A percentile compares a stretch with the other conserved stretches of the same genome.
These are phyloP conservation scores for Wickerhamomyces canadensis DNA, from an alignment of 805 yeast species.

Conservation along the genomic window DNA sequence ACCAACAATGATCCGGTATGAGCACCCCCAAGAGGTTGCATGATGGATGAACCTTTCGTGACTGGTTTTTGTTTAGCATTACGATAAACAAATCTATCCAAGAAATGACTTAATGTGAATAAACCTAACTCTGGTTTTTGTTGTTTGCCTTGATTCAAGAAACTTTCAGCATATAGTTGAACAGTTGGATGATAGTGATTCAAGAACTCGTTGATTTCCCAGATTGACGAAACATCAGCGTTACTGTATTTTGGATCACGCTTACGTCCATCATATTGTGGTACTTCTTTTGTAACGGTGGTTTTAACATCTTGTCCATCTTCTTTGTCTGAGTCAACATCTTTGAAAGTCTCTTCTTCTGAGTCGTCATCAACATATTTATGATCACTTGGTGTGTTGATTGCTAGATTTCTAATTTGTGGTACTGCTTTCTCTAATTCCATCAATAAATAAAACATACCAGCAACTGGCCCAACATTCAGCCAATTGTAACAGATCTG, in stretches of 20 bases:
- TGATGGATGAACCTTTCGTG: slow-evolving; percentile 84
- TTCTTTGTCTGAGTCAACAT: slow-evolving; percentile 26
- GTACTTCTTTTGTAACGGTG: slow-evolving; percentile 9
- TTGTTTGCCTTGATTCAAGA: slow-evolving; percentile 39
- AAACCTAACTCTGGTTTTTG: slow-evolving; percentile 87
- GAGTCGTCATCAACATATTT: slow-evolving; percentile 42
- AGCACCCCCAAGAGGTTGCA: slow-evolving; percentile 94
- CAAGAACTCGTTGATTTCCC: slow-evolving; percentile 77
- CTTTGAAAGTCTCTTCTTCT: slow-evolving; percentile 31
- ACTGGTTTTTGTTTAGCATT: slow-evolving; percentile 75
- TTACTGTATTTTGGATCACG: slow-evolving; percentile 92
- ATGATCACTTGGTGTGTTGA: slow-evolving; percentile 47
- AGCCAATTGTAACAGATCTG: slow-evolving; percentile 85
- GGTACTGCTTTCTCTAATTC: slow-evolving; percentile 64
- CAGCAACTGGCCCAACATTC: slow-evolving; percentile 82
- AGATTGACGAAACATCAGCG: slow-evolving; percentile 73
- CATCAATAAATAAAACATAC: slow-evolving; percentile 69
- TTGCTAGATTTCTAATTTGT: slow-evolving; percentile 56
- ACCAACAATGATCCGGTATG: slow-evolving; percentile 68
- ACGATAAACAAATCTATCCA: slow-evolving; percentile 92
- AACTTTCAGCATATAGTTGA: slow-evolving; percentile 66
- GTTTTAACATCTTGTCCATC: too few species aligned
- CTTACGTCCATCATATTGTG: slow-evolving; percentile 71
- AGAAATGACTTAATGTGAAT: slow-evolving; percentile 81
- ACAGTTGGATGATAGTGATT: slow-evolving; percentile 92